These are phyloP conservation scores for Apiotrichum veenhuisii DNA, from an alignment of 1,284 basidiomycete species.

Conservation along the genomic window DNA sequence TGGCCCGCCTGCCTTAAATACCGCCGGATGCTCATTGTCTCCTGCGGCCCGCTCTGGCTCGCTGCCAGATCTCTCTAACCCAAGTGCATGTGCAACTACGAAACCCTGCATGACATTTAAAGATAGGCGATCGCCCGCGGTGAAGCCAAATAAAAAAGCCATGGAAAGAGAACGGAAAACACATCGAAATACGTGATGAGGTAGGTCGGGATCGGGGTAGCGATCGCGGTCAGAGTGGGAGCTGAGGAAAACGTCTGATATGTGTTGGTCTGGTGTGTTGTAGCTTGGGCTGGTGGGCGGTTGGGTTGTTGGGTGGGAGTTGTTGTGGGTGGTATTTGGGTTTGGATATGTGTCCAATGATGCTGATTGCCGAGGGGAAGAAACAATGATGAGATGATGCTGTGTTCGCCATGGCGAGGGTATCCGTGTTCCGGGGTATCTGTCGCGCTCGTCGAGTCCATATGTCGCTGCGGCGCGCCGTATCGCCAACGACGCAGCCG, in stretches of 20 bases:
- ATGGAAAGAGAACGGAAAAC: not conserved
- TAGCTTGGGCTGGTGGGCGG: not conserved
- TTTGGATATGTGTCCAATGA: not conserved
- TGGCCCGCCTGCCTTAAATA: no score
- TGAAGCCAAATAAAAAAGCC: not conserved
- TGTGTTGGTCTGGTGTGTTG: not conserved
- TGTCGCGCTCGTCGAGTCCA: not conserved
- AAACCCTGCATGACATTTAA: not conserved
- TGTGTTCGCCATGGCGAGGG: not conserved
- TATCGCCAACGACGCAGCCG: not conserved
- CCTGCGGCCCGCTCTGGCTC: no score
- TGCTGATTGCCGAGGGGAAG: not conserved
- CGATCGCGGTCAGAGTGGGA: no score
- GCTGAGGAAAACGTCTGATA: no score
- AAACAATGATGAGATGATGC: not conserved
- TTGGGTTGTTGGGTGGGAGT: not conserved
- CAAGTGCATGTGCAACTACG: constrained; percentile 1
- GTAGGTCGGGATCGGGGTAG: not conserved
- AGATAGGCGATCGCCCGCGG: not conserved
- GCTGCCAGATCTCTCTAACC: not conserved
- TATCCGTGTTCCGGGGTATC: not conserved
- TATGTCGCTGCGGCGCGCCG: not conserved
- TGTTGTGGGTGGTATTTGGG: not conserved
- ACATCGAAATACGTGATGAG: not conserved
- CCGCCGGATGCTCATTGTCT: no score